phyloP scores from a whole-genome alignment of 2,329 filamentous ascomycete species.

The Aspergillus sp. region DNA sequence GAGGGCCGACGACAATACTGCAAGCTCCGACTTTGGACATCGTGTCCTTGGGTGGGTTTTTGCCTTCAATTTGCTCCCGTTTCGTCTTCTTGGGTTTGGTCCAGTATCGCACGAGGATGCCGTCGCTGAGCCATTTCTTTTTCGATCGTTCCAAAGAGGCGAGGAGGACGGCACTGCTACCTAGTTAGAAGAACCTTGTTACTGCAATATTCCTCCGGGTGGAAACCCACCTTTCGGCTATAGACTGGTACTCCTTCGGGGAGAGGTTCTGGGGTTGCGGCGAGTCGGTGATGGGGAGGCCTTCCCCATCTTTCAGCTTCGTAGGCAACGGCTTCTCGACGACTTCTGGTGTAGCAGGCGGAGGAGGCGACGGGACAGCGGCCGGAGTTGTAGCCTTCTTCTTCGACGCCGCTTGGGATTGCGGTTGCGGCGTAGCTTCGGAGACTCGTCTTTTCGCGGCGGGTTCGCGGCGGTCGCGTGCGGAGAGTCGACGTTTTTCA shows the following conservation, averaged over 20 bases:
- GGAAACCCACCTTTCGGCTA: constrained; percentile 50
- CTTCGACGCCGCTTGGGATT: constrained; percentile 24
- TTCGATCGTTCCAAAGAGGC: constrained; percentile 59
- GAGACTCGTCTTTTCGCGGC: constrained; percentile 43
- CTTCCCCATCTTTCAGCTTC: constrained; percentile 51
- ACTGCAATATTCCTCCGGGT: neutral
- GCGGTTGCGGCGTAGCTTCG: constrained; percentile 32
- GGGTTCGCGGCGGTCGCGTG: constrained; percentile 44
- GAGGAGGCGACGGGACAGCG: constrained; percentile 21
- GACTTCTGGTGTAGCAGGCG: constrained; percentile 25
- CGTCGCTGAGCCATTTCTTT: constrained; percentile 54
- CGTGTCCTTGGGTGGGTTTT: constrained; percentile 50
- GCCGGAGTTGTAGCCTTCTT: constrained; percentile 35
- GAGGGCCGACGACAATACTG: constrained; percentile 61
- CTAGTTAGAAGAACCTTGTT: constrained; percentile 13
- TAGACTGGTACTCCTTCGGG: constrained; percentile 56
- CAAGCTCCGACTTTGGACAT: constrained; percentile 57
- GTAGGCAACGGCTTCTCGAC: constrained; percentile 47
- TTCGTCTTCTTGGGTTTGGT: constrained; percentile 57
- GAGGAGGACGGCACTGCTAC: constrained; percentile 52
- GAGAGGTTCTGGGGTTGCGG: constrained; percentile 50
- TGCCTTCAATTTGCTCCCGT: constrained; percentile 44
- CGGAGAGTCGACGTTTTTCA: constrained; percentile 43
- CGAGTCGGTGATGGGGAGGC: constrained; percentile 52
- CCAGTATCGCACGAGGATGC: constrained; percentile 57